A percentile compares a stretch with the other conserved stretches of the same genome.
phyloP scores from a whole-genome alignment of 2,329 filamentous ascomycete species.

The Sordariomycetes sp. region DNA sequence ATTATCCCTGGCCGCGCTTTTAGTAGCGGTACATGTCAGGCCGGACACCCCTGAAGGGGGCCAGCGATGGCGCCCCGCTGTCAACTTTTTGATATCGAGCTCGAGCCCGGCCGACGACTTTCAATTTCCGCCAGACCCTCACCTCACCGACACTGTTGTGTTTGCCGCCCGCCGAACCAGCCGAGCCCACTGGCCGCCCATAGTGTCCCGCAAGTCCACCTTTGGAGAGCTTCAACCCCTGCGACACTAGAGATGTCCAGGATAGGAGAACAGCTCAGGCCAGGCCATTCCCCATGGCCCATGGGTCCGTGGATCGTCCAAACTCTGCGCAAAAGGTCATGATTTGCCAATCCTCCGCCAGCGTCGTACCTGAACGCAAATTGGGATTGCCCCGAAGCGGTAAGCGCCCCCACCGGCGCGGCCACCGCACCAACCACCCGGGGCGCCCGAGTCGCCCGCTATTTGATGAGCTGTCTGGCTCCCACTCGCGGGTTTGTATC shows the following conservation, averaged over 20 bases:
- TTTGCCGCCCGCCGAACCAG: too few relatives aligned
- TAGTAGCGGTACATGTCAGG: not conserved
- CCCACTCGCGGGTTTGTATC: not conserved
- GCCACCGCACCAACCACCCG: not conserved
- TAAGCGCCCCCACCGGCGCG: constrained; percentile 3
- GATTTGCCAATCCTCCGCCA: not conserved
- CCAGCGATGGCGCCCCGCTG: not conserved
- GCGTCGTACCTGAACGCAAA: not conserved
- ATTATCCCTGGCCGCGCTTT: not conserved
- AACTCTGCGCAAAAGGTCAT: not conserved
- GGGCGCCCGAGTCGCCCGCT: not conserved
- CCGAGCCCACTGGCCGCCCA: too few relatives aligned
- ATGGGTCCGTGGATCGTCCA: not conserved
- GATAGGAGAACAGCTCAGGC: too few relatives aligned
- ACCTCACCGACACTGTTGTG: not conserved
- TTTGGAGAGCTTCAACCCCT: too few relatives aligned
- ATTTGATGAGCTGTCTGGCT: not conserved
- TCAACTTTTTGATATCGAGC: not conserved
- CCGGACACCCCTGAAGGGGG: not conserved
- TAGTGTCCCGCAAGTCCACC: too few relatives aligned
- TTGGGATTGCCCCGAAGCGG: constrained; percentile 4
- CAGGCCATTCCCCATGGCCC: not conserved
- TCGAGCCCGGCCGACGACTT: not conserved
- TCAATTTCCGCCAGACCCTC: not conserved
- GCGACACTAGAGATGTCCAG: too few relatives aligned